Evolutionary conservation across 1,284 basidiomycete species (phyloP).

Genomic region (Porodaedalea pini): DNA sequence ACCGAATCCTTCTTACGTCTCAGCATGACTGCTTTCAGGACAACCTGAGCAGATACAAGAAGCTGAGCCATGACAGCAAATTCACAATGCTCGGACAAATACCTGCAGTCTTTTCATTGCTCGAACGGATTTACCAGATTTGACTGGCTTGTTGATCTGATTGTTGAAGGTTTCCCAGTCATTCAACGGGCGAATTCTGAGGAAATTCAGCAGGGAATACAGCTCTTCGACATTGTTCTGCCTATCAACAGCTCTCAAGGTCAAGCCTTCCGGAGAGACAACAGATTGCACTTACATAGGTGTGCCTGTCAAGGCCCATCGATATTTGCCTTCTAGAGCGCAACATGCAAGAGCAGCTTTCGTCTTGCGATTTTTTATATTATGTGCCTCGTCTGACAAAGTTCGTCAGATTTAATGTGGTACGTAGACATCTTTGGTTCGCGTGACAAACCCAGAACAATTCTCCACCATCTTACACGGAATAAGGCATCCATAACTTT

Average conservation of each 20-base stretch:
- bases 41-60: conserved; percentile 45
- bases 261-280: background rate
- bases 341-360: conserved; percentile 82
- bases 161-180: conserved; percentile 77
- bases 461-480: conserved; percentile 77
- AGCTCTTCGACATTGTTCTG: conserved; percentile 91
- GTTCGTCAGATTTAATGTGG: background rate
- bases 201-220: conserved; percentile 86
- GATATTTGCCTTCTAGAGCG: conserved; percentile 71
- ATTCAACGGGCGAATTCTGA: conserved; percentile 81
- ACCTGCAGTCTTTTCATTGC: conserved; percentile 86
- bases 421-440: conserved; percentile 20
- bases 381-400: conserved; percentile 86
- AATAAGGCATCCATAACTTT: conserved; percentile 70
- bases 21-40: conserved; percentile 87
- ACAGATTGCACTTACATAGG: conserved; percentile 60
- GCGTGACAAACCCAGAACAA: conserved; percentile 66
- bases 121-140: conserved; percentile 59
- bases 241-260: conserved; percentile 30
- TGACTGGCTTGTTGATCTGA: conserved; percentile 80
- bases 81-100: conserved; percentile 21
- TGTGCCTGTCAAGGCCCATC: conserved; percentile 91
- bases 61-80: background rate
- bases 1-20: conserved; percentile 82
- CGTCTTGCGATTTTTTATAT: conserved; percentile 91